Conservation (phyloP, 2,329 filamentous ascomycete species). For the Arthroderma uncinatum region DNA sequence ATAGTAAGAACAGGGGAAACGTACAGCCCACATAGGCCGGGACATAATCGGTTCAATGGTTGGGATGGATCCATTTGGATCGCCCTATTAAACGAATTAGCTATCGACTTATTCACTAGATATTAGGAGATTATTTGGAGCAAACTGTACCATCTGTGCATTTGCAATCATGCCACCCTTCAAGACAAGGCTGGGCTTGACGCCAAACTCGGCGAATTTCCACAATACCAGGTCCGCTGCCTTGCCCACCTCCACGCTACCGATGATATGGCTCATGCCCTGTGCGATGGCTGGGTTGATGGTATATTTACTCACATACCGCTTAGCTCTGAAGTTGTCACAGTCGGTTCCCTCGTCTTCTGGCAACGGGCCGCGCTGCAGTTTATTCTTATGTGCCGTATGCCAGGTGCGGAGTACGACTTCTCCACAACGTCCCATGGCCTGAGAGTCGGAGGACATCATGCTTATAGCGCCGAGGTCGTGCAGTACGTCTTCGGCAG, state of each 20-base stretch:
- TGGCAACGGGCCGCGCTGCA: conserved; percentile 62
- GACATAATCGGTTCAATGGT: conserved; percentile 76
- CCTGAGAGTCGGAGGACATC: conserved; percentile 93
- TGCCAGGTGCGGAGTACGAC: conserved; percentile 92
- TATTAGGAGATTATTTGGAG: background rate
- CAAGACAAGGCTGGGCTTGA: conserved; percentile 68
- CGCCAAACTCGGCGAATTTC: conserved; percentile 74
- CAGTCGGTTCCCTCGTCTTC: conserved; percentile 70
- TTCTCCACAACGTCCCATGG: conserved; percentile 93
- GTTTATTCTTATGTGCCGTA: conserved; percentile 93
- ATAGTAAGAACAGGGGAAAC: conserved; percentile 10
- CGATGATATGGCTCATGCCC: conserved; percentile 77
- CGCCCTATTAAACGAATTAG: conserved; percentile 43
- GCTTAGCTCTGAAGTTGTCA: conserved; percentile 85
- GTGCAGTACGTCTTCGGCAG: conserved; percentile 89
- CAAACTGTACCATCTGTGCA: conserved; percentile 61
- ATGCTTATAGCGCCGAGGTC: conserved; percentile 92
- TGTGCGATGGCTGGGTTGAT: conserved; percentile 88
- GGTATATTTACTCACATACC: conserved; percentile 92
- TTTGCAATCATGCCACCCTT: conserved; percentile 82
- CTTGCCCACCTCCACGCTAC: conserved; percentile 80
- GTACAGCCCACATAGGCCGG: conserved; percentile 69
- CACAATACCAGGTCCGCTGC: conserved; percentile 81
- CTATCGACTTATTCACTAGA: background rate
- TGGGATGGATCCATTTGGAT: conserved; percentile 74